These are phyloP conservation scores for Pyrenophora graminea DNA, from an alignment of 2,329 filamentous ascomycete genomes.

Conservation along the genomic window DNA sequence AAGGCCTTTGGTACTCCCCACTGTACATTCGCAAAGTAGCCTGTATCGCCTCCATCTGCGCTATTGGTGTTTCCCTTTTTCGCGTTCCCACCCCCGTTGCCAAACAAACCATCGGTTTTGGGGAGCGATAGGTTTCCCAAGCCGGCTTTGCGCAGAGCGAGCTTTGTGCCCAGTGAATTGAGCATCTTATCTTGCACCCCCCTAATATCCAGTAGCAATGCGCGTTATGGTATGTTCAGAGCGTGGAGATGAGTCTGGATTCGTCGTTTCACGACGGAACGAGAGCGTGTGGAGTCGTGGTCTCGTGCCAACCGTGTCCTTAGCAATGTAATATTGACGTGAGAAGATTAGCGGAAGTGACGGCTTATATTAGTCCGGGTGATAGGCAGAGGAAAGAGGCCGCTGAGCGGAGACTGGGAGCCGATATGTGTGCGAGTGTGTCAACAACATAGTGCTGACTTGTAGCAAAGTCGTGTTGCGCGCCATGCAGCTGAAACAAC, in stretches of 20 bases:
- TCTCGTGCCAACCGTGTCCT: neutral
- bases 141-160: constrained; percentile 63
- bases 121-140: constrained; percentile 56
- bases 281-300: neutral
- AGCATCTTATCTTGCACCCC: constrained; percentile 52
- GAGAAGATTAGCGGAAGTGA: neutral
- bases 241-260: neutral
- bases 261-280: neutral
- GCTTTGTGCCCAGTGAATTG: constrained; percentile 60
- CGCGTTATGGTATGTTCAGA: neutral
- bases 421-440: constrained; percentile 6
- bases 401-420: constrained; percentile 8
- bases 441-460: constrained; percentile 26
- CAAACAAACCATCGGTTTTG: constrained; percentile 29
- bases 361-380: neutral
- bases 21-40: constrained; percentile 44
- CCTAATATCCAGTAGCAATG: neutral
- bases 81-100: constrained; percentile 28
- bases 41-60: constrained; percentile 22
- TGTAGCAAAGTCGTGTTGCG: constrained; percentile 26
- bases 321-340: constrained; percentile 1
- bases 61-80: constrained; percentile 26
- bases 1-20: constrained; percentile 41
- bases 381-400: neutral
- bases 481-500: constrained; percentile 33